Conservation (phyloP, 2,329 filamentous ascomycete species). For the Exserohilum turcica region DNA sequence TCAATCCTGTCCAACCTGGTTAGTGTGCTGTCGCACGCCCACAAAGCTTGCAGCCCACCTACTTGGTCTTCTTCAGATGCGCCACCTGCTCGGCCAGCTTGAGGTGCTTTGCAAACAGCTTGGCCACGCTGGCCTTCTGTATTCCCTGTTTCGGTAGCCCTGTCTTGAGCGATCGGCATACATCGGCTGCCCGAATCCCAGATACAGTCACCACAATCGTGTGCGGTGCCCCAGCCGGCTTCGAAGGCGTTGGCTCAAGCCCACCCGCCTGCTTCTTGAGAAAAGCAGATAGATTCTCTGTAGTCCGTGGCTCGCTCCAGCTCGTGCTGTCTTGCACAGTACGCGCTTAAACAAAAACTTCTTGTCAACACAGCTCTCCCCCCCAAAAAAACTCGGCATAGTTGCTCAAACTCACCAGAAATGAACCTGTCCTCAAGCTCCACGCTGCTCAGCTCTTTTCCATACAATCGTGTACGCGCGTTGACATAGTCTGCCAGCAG, state of each 20-base stretch:
- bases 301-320: conserved; percentile 68
- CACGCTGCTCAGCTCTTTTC: conserved; percentile 77
- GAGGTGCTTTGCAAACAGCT: conserved; percentile 98
- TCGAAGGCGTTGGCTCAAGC: conserved; percentile 67
- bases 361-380: conserved; percentile 13
- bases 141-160: conserved; percentile 43
- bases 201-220: conserved; percentile 87
- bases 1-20: conserved; percentile 63
- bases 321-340: conserved; percentile 80
- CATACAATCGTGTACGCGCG: conserved; percentile 77
- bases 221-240: conserved; percentile 67
- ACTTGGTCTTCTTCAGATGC: conserved; percentile 69
- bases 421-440: conserved; percentile 84
- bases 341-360: conserved; percentile 58
- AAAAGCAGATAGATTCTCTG: conserved; percentile 78
- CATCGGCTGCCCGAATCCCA: conserved; percentile 82
- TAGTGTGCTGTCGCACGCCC: conserved; percentile 22
- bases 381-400: background rate
- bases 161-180: conserved; percentile 78
- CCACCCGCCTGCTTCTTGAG: conserved; percentile 69
- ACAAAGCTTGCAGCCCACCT: conserved; percentile 26
- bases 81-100: conserved; percentile 86
- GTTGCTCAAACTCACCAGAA: conserved; percentile 62
- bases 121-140: conserved; percentile 78
- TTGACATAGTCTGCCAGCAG: conserved; percentile 85